Base-by-base conservation (phyloP, 148 eudicot genomes). In the Rhododendron vialii region DNA sequence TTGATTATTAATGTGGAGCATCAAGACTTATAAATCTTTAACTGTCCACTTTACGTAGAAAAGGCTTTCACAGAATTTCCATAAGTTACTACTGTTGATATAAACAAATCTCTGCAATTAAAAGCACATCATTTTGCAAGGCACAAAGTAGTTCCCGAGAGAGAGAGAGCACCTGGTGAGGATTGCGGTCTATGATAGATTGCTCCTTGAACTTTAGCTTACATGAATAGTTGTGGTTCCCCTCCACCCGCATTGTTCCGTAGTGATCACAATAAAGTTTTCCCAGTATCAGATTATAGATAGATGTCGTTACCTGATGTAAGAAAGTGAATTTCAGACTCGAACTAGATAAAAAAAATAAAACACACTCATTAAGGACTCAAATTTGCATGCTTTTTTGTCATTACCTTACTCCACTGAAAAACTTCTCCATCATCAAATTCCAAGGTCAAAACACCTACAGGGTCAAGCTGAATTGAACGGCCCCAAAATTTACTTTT, bases 401-500 rank as follows among this genome's bases (percentile, higher is more conserved):
- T 28, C 71, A 81, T 59, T 90, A 95, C 98, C 98, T 95, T 95
- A 87, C 95, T 95, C 98, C 98, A 95, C 59, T 92, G 98, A 89
- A 95, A 92, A 87, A 94, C 91, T 93, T 95, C 98, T 80, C 98
- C 98, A 85, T 95, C 98, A 89, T 95, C 98, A 91, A 95, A 92
- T 86, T 94, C 95, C 86, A 94, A 82, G 50, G 96, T 93, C 79
- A 95, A 89, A 86, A 92, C 86, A 83, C 98, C 98, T 87, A 94
- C 98, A 75, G 98, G 98, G 76, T 95, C 98, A 55, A 95, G 93
- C 89, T 95, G 98, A 63, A 95, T 95, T 47, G 98, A 95, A 67
- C 98, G 98, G 61, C 98, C 98, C 98, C 98, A 94, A 86, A 95
- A 95, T 92, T 95, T 94, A 91, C 98, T 95, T 88, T 92, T 95